Base-by-base conservation (phyloP, 2,329 filamentous ascomycete species). In the Xylariaceae sp. region DNA sequence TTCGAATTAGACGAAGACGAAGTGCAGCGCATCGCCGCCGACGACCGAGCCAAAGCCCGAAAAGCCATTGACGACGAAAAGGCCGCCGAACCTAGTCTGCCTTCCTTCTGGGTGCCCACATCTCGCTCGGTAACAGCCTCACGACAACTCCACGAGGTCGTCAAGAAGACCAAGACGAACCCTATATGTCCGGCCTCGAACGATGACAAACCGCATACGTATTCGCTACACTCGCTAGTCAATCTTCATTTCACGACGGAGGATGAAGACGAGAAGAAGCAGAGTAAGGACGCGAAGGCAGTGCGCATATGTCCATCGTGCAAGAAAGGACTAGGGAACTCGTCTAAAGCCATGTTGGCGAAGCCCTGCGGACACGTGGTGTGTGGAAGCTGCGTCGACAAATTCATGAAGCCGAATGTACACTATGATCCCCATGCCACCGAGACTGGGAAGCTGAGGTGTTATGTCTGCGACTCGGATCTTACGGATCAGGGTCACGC, bases 351-450 rank as follows among this genome's bases (percentile, higher is more conserved):
- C 0, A 83, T 91, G 69, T 76, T 96, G 50, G 85, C 89, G 1
- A 91, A 89, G 68, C 88, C 89, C 0, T 99, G 92, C 65, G 92
- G 92, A 0, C 92, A 99, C 68, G 91, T 97, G 0, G 72, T 96
- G 27, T 99, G 92, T 71, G 86, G 88, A 64, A 86, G 81, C 40
- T 96, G 92, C 66, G 86, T 91, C 12, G 81, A 85, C 52, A 88
- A 91, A 66, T 95, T 97, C 70, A 86, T 96, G 77, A 80, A 79
- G 6, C 80, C 83, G 42, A 74, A 71, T 53, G 76, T 53, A 61
- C 76, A 71, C 55, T 73, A 60, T 68, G 86, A 90, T 63, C 80
- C 83, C 32, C 73, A 84, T 64, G 65, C 72, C 7, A 26, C 47
- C 27, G 39, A 60, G 6, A 49, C 71, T 1, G 76, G 79, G 2